Conservation (phyloP, 352 stramenopile species). For the Globisporangium canariense region DNA sequence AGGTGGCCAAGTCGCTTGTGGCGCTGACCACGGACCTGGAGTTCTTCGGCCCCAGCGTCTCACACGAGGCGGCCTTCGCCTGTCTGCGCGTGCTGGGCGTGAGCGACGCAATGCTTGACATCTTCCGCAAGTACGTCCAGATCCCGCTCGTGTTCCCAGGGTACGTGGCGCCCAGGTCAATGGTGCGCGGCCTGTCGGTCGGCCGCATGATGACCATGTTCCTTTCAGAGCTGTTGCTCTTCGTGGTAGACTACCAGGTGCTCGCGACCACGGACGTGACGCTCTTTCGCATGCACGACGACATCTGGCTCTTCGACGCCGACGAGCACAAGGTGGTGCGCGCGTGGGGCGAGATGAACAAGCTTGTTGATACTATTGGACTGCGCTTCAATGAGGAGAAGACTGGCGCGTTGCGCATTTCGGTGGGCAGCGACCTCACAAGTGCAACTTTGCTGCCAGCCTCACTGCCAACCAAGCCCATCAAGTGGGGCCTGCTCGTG, state of each 20-base stretch:
- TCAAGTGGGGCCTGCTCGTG: slow-evolving; percentile 44
- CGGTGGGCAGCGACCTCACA: neutral
- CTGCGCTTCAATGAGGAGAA: slow-evolving; percentile 42
- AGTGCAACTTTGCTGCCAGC: slow-evolving; percentile 16
- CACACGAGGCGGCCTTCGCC: slow-evolving; percentile 39
- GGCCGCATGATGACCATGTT: slow-evolving; percentile 37
- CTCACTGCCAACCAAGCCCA: slow-evolving; percentile 28
- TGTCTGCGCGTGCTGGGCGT: slow-evolving; percentile 36
- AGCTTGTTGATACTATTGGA: slow-evolving; percentile 18
- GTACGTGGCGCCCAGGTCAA: slow-evolving; percentile 22
- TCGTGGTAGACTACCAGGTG: slow-evolving; percentile 46
- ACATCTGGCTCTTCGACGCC: slow-evolving; percentile 44
- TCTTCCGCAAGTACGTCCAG: slow-evolving; percentile 37
- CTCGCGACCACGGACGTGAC: slow-evolving; percentile 13
- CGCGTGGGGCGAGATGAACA: slow-evolving; percentile 38
- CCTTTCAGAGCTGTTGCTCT: slow-evolving; percentile 39
- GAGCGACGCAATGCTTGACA: slow-evolving; percentile 22
- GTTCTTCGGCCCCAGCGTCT: slow-evolving; percentile 43
- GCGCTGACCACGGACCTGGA: slow-evolving; percentile 46
- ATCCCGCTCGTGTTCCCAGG: slow-evolving; percentile 41
- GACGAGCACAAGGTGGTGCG: slow-evolving; percentile 28
- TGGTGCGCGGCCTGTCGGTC: slow-evolving; percentile 36
- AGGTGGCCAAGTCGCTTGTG: slow-evolving; percentile 20
- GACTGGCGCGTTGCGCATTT: slow-evolving; percentile 33
- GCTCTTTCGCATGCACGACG: slow-evolving; percentile 45